phyloP scores from a whole-genome alignment of 2,329 filamentous ascomycete species.

The Phialophora chinensis region DNA sequence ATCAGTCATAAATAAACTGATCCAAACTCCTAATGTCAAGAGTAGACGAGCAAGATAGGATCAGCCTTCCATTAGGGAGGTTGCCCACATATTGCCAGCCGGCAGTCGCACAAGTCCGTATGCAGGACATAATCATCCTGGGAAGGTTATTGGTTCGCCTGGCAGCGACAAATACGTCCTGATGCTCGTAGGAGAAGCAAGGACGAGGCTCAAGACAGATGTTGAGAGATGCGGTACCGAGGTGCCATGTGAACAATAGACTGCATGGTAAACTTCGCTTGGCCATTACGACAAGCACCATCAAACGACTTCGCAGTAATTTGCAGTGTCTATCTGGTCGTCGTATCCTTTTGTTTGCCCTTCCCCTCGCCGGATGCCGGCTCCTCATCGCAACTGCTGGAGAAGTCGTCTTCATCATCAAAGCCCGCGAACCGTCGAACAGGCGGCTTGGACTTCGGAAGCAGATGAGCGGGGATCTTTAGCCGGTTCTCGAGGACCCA shows the following conservation, averaged over 20 bases:
- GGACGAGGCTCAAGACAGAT: neutral
- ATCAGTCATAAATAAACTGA: neutral
- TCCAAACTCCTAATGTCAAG: conserved; percentile 1
- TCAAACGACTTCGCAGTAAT: neutral
- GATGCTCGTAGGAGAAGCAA: neutral
- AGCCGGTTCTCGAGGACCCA: conserved; percentile 41
- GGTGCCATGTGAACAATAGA: neutral
- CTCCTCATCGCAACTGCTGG: conserved; percentile 51
- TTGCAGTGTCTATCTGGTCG: conserved; percentile 10
- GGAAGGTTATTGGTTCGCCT: neutral
- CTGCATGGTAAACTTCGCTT: neutral
- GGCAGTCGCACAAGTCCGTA: conserved; percentile 12
- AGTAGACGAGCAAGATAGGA: conserved; percentile 17
- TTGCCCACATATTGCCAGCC: neutral
- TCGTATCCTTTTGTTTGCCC: conserved; percentile 22
- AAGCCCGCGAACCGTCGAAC: conserved; percentile 52
- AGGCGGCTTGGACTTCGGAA: conserved; percentile 36
- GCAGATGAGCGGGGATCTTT: conserved; percentile 35
- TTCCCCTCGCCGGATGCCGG: conserved; percentile 39
- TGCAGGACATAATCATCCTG: neutral
- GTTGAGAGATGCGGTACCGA: neutral
- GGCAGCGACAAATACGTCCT: neutral
- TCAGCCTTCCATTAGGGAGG: conserved; percentile 8
- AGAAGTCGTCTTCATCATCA: conserved; percentile 55
- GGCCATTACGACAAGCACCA: neutral